Conservation (phyloP, 345 rosid species). For the Syzygium jambos region DNA sequence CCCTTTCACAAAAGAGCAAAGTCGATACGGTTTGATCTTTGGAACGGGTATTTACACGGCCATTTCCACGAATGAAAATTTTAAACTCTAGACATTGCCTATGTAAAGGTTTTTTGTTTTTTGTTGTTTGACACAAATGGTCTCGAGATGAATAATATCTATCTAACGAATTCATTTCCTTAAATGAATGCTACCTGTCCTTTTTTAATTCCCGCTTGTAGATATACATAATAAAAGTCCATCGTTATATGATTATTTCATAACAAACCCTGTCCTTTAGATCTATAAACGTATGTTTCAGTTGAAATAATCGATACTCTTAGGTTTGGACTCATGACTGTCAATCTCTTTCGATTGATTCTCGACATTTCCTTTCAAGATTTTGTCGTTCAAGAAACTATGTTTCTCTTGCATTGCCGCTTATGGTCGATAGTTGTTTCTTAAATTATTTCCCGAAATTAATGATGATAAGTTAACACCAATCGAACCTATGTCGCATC, state of each 20-base stretch:
- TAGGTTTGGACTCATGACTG: not conserved
- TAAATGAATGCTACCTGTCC: not conserved
- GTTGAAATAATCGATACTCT: not conserved
- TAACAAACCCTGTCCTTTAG: not conserved
- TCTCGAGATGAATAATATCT: not conserved
- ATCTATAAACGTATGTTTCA: not conserved
- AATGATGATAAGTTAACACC: not conserved
- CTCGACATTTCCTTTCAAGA: not conserved
- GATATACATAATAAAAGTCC: not conserved
- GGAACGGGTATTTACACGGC: not conserved
- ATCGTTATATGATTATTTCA: not conserved
- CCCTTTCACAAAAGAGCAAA: not conserved
- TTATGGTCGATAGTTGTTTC: not conserved
- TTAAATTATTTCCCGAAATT: not conserved
- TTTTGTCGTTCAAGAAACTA: not conserved
- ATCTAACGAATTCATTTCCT: not conserved
- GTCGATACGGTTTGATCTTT: not conserved
- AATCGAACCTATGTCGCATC: not conserved
- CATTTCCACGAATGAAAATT: not conserved
- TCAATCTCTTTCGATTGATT: not conserved
- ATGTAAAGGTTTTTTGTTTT: not conserved
- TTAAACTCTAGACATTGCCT: not conserved
- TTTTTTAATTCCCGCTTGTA: not conserved
- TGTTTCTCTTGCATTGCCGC: not conserved
- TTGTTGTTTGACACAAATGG: not conserved